Base-by-base conservation (phyloP, 805 yeast genomes). In the Metschnikowia shivogae region DNA sequence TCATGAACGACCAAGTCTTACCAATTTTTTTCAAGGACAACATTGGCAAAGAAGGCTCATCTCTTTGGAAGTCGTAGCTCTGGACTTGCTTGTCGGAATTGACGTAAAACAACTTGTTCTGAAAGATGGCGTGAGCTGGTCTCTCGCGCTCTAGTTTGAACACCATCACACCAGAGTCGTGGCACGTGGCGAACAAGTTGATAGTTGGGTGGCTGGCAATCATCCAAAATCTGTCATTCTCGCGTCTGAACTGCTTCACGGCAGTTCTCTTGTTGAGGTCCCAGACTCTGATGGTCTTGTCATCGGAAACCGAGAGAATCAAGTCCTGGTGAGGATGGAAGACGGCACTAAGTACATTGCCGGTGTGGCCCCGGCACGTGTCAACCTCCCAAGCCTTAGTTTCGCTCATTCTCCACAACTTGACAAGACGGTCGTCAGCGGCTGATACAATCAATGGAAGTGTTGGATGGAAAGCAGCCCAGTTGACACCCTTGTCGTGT, bases 351-450 rank as follows among this genome's bases (percentile, higher is more conserved):
- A 89, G 82, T 42, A 93, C 96, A 63, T 87, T 89, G 61, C 90
- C 90, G 26, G 96, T 87, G 67, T 93, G 99, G 45, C 99, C 99
- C 61, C 99, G 81, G 67, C 97, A 92, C 24, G 97, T 87, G 64
- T 93, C 99, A 48, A 95, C 95, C 67, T 95, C 99, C 98, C 98
- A 93, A 20, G 99, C 99, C 68, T 90, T 89, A 31, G 95, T 82
- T 55, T 93, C 97, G 59, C 89, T 83, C 97, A 89, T 89, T 69
- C 98, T 80, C 99, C 99, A 93, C 53, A 95, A 74, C 67, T 92
- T 92, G 46, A 93, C 88, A 53, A 92, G 83, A 55, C 98, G 80
- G 63, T 93, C 99, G 64, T 93, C 99, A 65, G 95, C 95, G 58
- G 92, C 95, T 13, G 97, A 88, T 14, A 90, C 95, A 62, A 93